phyloP scores from a whole-genome alignment of 371 early-diverging fungal species.

The Rhizopus microsporus region DNA sequence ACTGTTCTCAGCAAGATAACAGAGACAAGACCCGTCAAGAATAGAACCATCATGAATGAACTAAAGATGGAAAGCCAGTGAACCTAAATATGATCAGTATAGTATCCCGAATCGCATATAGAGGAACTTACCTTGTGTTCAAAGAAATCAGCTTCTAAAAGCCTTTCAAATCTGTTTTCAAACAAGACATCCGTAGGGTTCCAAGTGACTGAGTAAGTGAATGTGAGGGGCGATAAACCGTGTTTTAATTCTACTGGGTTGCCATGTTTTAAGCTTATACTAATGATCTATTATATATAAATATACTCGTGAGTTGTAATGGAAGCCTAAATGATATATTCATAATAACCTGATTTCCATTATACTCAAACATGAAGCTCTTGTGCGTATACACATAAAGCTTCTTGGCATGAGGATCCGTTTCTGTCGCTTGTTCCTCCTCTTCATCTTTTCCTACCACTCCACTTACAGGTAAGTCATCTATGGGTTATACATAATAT shows the following conservation, averaged over 20 bases:
- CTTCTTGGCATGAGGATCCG: constrained; percentile 29
- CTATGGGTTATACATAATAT: constrained; percentile 15
- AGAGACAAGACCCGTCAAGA: constrained; percentile 76
- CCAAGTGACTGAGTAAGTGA: constrained; percentile 79
- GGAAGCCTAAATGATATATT: background rate
- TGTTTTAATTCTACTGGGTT: constrained; percentile 39
- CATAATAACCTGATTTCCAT: constrained; percentile 48
- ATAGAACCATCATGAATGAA: constrained; percentile 83
- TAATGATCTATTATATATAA: constrained; percentile 53
- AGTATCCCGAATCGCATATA: background rate
- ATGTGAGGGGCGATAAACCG: constrained; percentile 47
- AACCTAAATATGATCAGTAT: constrained; percentile 45
- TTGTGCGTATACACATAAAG: constrained; percentile 65
- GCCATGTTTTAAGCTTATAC: constrained; percentile 44
- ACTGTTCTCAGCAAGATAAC: constrained; percentile 75
- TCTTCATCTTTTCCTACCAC: constrained; percentile 32
- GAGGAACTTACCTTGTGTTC: constrained; percentile 66
- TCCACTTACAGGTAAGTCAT: constrained; percentile 65
- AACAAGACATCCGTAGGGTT: constrained; percentile 54
- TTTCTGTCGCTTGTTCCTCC: constrained; percentile 27
- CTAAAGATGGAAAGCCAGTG: constrained; percentile 89
- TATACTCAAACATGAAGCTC: constrained; percentile 62
- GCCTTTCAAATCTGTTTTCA: constrained; percentile 65
- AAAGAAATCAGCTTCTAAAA: constrained; percentile 77
- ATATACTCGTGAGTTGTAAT: background rate